phyloP scores from a whole-genome alignment of 495 filamentous ascomycete species.

The Annulohypoxylon stygium region DNA sequence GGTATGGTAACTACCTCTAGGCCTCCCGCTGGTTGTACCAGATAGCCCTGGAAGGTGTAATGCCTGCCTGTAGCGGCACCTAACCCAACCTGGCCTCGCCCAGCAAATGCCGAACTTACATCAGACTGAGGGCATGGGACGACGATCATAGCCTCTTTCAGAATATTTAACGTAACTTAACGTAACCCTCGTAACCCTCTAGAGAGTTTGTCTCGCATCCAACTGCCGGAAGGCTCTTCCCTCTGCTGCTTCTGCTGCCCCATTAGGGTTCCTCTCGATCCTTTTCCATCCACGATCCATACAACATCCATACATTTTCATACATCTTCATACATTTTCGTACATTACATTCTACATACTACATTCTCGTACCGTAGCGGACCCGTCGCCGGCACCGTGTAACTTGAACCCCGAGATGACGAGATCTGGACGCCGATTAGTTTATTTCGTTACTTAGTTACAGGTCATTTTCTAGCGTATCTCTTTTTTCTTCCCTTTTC shows the following conservation, averaged over 20 bases:
- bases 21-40: slow-evolving; percentile 36
- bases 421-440: slow-evolving; percentile 39
- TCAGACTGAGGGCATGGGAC: slow-evolving; percentile 22
- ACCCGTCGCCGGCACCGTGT: slow-evolving; percentile 32
- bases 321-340: neutral
- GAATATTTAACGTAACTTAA: slow-evolving; percentile 18
- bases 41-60: neutral
- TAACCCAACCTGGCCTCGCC: slow-evolving; percentile 30
- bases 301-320: neutral
- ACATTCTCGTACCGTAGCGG: slow-evolving; percentile 7
- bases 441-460: neutral
- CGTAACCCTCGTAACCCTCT: slow-evolving; percentile 14
- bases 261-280: neutral
- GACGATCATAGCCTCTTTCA: slow-evolving; percentile 39
- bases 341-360: neutral
- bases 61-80: slow-evolving; percentile 25
- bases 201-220: slow-evolving; percentile 41
- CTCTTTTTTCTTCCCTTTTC: too few relatives aligned
- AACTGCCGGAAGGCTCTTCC: slow-evolving; percentile 36
- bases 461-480: slow-evolving; percentile 8
- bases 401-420: slow-evolving; percentile 47
- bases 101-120: slow-evolving; percentile 43
- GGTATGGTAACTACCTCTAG: slow-evolving; percentile 36
- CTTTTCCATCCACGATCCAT: neutral
- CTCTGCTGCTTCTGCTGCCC: too few relatives aligned